Conservation (phyloP, 306 rosid species). For the Parietaria judaica region DNA sequence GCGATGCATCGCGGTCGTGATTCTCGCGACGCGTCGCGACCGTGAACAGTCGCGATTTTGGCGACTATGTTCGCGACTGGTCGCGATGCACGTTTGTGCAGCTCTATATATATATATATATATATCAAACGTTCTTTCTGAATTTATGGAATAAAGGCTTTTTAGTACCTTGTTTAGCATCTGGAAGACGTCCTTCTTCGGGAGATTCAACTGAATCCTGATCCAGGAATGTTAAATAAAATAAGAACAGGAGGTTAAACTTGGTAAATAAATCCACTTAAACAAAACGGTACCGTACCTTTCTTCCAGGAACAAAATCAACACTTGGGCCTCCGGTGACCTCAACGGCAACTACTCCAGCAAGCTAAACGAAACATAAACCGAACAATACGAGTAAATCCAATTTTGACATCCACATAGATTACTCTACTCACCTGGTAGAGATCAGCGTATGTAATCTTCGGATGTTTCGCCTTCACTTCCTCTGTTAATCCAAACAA, state of each 20-base stretch:
- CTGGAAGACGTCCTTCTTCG: constrained; percentile 85
- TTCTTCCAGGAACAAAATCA: constrained; percentile 54
- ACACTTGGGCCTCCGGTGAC: constrained; percentile 61
- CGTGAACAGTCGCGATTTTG: no score
- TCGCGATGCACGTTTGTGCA: no score
- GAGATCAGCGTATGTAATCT: constrained; percentile 66
- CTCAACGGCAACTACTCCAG: constrained; percentile 57
- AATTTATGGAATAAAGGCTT: background rate
- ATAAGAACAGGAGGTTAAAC: background rate
- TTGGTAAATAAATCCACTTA: background rate
- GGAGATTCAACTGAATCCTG: constrained; percentile 59
- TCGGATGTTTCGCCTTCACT: no score
- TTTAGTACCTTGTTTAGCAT: constrained; percentile 56
- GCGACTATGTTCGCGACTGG: no score
- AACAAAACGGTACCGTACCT: constrained; percentile 23
- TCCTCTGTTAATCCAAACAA: no score
- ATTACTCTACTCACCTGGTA: constrained; percentile 51
- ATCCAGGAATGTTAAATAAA: constrained; percentile 10
- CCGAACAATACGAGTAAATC: background rate
- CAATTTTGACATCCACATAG: no score
- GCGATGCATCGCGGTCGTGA: no score
- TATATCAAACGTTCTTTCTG: no score
- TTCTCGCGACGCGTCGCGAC: no score
- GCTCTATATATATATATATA: no score
- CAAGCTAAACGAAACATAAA: constrained; percentile 28